A percentile compares a stretch with the other conserved stretches of the same genome.
phyloP scores from a whole-genome alignment of 495 filamentous ascomycete genomes.

The Cladorrhinum samala region DNA sequence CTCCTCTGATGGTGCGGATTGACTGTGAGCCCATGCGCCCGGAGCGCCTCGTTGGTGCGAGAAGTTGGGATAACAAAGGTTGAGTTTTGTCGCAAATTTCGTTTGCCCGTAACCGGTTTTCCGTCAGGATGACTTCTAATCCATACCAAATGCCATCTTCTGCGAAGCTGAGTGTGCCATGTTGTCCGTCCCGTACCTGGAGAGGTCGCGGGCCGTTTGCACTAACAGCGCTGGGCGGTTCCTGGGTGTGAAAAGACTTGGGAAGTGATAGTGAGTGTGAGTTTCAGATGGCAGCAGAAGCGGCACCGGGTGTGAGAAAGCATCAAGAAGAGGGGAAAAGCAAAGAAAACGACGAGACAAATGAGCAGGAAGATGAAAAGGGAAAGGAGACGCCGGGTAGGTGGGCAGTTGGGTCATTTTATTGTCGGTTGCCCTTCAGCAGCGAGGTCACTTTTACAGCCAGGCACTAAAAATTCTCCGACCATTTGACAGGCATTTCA shows the following conservation, averaged over 20 bases:
- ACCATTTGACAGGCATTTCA: slow-evolving; percentile 22
- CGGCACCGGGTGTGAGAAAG: slow-evolving; percentile 19
- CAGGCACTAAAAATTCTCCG: slow-evolving; percentile 34
- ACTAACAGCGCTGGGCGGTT: slow-evolving; percentile 18
- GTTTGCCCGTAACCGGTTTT: neutral
- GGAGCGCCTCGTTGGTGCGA: neutral
- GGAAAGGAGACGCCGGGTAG: slow-evolving; percentile 29
- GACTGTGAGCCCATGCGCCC: neutral
- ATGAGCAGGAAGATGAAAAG: slow-evolving; percentile 24
- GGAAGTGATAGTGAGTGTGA: slow-evolving; percentile 4
- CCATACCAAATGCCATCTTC: neutral
- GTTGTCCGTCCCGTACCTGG: neutral
- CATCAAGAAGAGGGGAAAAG: slow-evolving; percentile 20
- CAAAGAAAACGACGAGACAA: slow-evolving; percentile 23
- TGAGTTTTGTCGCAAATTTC: neutral
- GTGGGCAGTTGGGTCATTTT: slow-evolving; percentile 40
- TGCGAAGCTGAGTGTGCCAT: neutral
- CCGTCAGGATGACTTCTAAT: neutral
- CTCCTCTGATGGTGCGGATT: neutral
- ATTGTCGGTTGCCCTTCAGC: slow-evolving; percentile 31
- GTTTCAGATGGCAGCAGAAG: slow-evolving; percentile 9
- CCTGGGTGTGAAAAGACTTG: slow-evolving; percentile 19
- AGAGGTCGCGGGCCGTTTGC: slow-evolving; percentile 14
- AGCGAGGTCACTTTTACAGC: slow-evolving; percentile 33
- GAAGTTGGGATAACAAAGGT: neutral